A percentile compares a stretch with the other conserved stretches of the same genome.
These are phyloP conservation scores for Umbilicus rupestris DNA, from an alignment of 164 flowering plant species.

Conservation along the genomic window DNA sequence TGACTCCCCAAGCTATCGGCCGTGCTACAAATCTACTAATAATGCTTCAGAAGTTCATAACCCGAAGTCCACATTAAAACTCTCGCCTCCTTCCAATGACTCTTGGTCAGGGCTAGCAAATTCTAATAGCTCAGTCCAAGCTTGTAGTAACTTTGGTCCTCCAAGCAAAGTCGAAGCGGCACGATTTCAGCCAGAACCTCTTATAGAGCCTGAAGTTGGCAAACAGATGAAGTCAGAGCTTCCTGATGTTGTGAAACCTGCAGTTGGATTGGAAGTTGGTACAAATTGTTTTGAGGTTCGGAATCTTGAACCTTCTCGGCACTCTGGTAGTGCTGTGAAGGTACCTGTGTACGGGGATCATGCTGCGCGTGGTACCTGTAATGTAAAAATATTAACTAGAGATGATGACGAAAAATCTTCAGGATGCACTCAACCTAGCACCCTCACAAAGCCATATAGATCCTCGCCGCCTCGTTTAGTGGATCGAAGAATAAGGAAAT, in stretches of 20 bases:
- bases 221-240: neutral
- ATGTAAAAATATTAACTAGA: slow-evolving; percentile 58
- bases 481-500: slow-evolving; percentile 54
- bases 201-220: neutral
- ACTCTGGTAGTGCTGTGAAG: neutral
- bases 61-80: slow-evolving; percentile 16
- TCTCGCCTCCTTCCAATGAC: slow-evolving; percentile 17
- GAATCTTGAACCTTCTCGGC: slow-evolving; percentile 1
- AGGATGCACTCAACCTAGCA: slow-evolving; percentile 58
- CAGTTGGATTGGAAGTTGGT: neutral
- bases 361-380: slow-evolving; percentile 28
- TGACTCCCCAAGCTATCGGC: slow-evolving; percentile 34
- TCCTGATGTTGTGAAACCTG: neutral
- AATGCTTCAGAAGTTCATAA: slow-evolving; percentile 21
- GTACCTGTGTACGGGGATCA: slow-evolving; percentile 17
- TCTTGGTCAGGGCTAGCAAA: slow-evolving; percentile 20
- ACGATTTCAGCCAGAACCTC: slow-evolving; percentile 16
- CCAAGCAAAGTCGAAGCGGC: slow-evolving; percentile 21
- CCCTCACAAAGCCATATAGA: slow-evolving; percentile 32
- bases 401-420: slow-evolving; percentile 96
- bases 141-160: slow-evolving; percentile 21
- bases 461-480: slow-evolving; percentile 39
- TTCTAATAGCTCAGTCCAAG: slow-evolving; percentile 34
- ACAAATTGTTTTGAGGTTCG: slow-evolving; percentile 2
- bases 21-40: slow-evolving; percentile 20